phyloP scores from a whole-genome alignment of 2,329 filamentous ascomycete genomes.

The Nakataea oryzae region DNA sequence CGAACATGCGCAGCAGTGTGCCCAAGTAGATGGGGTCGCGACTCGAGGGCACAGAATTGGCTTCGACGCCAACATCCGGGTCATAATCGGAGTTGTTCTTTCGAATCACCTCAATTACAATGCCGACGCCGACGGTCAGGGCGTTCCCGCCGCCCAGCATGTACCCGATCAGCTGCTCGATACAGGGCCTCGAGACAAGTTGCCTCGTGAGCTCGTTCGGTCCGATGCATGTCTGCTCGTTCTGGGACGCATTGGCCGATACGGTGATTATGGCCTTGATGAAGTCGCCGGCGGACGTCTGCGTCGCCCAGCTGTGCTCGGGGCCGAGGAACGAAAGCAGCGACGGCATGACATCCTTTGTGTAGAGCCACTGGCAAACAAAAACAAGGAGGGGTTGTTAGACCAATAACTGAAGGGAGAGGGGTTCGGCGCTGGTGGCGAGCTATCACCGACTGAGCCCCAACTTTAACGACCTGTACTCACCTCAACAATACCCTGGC shows the following conservation, averaged over 20 bases:
- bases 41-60: conserved; percentile 68
- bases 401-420: neutral
- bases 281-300: conserved; percentile 94
- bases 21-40: conserved; percentile 94
- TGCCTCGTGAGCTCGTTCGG: conserved; percentile 94
- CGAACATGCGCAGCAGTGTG: conserved; percentile 79
- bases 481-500: conserved; percentile 88
- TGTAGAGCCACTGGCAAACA: conserved; percentile 68
- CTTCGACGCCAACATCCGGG: conserved; percentile 75
- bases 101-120: conserved; percentile 94
- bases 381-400: conserved; percentile 4
- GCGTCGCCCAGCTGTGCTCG: conserved; percentile 77
- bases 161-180: conserved; percentile 74
- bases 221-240: conserved; percentile 97
- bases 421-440: neutral
- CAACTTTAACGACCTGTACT: conserved; percentile 50
- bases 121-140: conserved; percentile 89
- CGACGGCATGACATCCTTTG: conserved; percentile 76
- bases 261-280: conserved; percentile 98
- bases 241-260: conserved; percentile 93
- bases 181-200: conserved; percentile 76
- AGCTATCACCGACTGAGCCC: conserved; percentile 18
- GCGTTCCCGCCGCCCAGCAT: conserved; percentile 94
- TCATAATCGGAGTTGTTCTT: conserved; percentile 99
- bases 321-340: conserved; percentile 80